Conservation (phyloP, 139 green algal genomes). For the Chlamydomonas sphaeroides region DNA sequence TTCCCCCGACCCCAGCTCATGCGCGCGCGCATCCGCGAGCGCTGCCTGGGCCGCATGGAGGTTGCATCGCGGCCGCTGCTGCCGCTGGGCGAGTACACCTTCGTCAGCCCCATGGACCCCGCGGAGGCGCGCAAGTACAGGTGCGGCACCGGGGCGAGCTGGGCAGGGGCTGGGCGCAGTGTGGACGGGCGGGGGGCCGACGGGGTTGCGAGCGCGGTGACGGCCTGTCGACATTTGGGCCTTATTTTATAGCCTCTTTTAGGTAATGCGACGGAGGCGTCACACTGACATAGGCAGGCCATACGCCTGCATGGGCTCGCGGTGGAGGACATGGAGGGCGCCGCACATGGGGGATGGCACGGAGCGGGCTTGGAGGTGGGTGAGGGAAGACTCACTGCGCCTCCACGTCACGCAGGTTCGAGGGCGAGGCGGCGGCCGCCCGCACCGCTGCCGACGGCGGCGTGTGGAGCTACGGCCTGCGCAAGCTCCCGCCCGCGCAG, state of each 20-base stretch:
- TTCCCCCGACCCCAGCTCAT: conserved; percentile 14
- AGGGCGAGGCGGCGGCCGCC: not conserved
- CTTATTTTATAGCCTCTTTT: no score
- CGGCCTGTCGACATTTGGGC: no score
- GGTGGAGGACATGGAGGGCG: no score
- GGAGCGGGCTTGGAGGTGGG: no score
- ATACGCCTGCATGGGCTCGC: no score
- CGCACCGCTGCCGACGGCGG: not conserved
- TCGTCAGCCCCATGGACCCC: conserved; percentile 20
- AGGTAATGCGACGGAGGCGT: no score
- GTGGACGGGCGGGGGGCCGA: not conserved
- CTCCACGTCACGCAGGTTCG: no score
- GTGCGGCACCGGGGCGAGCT: not conserved
- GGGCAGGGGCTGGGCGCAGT: not conserved
- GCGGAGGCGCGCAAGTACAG: not conserved
- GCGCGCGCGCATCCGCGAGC: not conserved
- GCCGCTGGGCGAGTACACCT: conserved; percentile 22
- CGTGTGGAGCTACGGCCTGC: conserved; percentile 37
- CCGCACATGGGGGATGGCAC: no score
- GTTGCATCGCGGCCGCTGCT: not conserved
- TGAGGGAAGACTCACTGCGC: no score
- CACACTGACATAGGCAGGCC: no score
- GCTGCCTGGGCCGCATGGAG: conserved; percentile 26
- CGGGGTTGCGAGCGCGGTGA: no score
- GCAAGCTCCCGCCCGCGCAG: not conserved